These are phyloP conservation scores for Fistulifera pelliculosa DNA, from an alignment of 108 stramenopile species.

Conservation along the genomic window DNA sequence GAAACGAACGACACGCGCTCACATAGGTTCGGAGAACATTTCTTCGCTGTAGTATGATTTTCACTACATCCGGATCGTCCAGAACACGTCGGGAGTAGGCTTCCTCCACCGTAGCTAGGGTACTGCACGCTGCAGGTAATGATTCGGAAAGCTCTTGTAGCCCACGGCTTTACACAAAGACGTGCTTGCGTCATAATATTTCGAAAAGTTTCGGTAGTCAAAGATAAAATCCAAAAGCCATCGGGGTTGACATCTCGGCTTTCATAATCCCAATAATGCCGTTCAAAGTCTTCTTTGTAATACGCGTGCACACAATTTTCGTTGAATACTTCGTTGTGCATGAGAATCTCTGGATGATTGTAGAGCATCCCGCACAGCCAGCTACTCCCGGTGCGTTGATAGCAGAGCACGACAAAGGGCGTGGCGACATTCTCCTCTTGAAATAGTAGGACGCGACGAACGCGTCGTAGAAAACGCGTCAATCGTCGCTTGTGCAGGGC, in stretches of 20 bases:
- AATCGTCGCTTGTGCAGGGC: background rate
- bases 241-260: slow-evolving; percentile 1
- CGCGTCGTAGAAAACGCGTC: background rate
- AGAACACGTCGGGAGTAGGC: slow-evolving; percentile 17
- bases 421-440: background rate
- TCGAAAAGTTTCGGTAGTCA: background rate
- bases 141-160: slow-evolving; percentile 36
- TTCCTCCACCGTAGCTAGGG: background rate
- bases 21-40: slow-evolving; percentile 28
- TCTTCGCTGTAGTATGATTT: slow-evolving; percentile 23
- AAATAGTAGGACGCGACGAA: background rate
- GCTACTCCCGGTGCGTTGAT: slow-evolving; percentile 32
- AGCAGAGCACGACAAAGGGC: slow-evolving; percentile 28
- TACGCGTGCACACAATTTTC: slow-evolving; percentile 33
- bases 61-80: slow-evolving; percentile 25
- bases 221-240: background rate
- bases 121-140: slow-evolving; percentile 12
- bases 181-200: background rate
- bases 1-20: slow-evolving; percentile 17
- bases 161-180: slow-evolving; percentile 26
- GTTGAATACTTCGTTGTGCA: slow-evolving; percentile 46
- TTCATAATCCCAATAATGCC: slow-evolving; percentile 4
- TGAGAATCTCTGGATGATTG: slow-evolving; percentile 28
- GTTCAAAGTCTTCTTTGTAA: slow-evolving; percentile 10
- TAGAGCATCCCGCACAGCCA: slow-evolving; percentile 30